Base-by-base conservation (phyloP, 176 grass and related monocot species). In the Paspalum vaginatum region DNA sequence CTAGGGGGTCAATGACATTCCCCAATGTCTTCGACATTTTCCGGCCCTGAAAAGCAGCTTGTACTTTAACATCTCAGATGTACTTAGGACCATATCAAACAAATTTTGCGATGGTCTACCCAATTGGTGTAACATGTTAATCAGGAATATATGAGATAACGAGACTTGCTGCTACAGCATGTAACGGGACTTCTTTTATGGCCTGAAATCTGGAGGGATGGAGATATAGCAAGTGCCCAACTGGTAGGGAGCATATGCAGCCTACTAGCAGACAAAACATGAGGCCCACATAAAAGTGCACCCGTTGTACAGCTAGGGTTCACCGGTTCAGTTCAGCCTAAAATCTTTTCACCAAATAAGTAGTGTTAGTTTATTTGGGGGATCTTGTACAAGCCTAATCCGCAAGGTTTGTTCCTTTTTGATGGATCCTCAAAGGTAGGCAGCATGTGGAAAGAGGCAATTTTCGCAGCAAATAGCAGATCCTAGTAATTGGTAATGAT, bases 1-100 rank as follows among this genome's bases (percentile, higher is more conserved):
- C 92, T 50, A 98, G 65, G 39, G 95, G 95, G 72, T 98, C 95
- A 85, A 98, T 91, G 48, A 98, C 95, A 89, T 98, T 98, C 72
- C 95, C 95, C 66, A 98, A 62, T 71, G 95, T 91, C 75, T 98
- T 98, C 0, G 95, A 98, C 95, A 98, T 95, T 91, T 98, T 98
- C n/a, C 84, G 79, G 56, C 95, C 95, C 95, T 98, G 79, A 56
- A 76, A 72, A 84, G 38, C 50, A 73, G 68, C 5, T 72, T 59
- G 26, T 80, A 58, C 73, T 71, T 78, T 66, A 85, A 53, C 17
- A 65, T 43, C 38, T 65, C 25, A 80, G 24, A 62, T 37, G 47
- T 53, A 75, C 10, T 84, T 47, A 52, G 8, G 37, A 32, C 54
- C 38, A 75, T 17, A 26, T 48, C 57, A 48, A 59, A 75, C 39